Base-by-base conservation (phyloP, 2,329 filamentous ascomycete species). In the Dactylellina drechsleri region DNA sequence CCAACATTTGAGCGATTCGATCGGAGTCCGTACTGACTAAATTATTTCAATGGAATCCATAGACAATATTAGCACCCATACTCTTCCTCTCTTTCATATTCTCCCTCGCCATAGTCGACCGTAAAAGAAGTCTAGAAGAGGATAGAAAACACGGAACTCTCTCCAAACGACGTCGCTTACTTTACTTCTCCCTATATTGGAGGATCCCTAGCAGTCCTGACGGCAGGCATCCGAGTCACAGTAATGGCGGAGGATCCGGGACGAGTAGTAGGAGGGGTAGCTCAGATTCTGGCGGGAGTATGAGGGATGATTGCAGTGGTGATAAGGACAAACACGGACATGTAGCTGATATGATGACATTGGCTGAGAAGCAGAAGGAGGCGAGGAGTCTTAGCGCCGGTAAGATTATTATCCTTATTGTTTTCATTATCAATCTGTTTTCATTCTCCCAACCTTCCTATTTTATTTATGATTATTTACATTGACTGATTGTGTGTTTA, bases 81-180 rank as follows among this genome's bases (percentile, higher is more conserved):
- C 62, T 74, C 3, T 74, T 74, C 40, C 70, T 74, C 20, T 74
- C 70, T 3, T 74, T 74, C 64, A 74, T 74, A 43, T 49, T 74
- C 50, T 74, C 70, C 28, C 70, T 74, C 28, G 70, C 70, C 36
- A 74, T 74, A 57, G 62, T 74, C 70, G 70, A 74, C 57, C 62
- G 70, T 13, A 66, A 66, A 58, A 62, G 70, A n/a, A 18, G 43
- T 2, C 57, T 74, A 5, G 70, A 74, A 57, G 70, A 74, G 18
- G 70, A 74, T 36, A 41, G 70, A 36, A 45, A 67, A 31, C 70
- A 60, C 13, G 62, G 62, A 3, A 10, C 47, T 7, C 58, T 74
- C 10, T 67, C 70, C 5, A 66, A 56, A 2, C 56, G 70, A 26
- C 49, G 62, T 31, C 56, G 58, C 26, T 52, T 74, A 12, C 54